Conservation (phyloP, 768 basidiomycete genomes). For the Boletus rufocinnamomeus region DNA sequence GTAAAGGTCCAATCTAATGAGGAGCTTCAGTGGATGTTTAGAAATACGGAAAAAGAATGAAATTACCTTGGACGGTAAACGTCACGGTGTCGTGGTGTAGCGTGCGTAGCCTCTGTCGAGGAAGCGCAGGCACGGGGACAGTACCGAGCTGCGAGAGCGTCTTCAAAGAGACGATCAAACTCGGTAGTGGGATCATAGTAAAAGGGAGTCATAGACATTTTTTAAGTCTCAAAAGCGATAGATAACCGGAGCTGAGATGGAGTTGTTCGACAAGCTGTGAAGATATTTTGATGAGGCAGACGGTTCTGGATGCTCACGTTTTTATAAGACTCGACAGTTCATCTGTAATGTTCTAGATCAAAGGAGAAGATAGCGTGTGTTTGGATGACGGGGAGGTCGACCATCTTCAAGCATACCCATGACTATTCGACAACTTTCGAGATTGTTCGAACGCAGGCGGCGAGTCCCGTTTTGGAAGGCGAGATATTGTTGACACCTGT, state of each 20-base stretch:
- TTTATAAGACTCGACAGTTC: slow-evolving; percentile 3
- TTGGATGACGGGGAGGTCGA: neutral
- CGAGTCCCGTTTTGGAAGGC: slow-evolving; percentile 9
- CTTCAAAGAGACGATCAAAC: slow-evolving; percentile 13
- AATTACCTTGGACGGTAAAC: slow-evolving; percentile 27
- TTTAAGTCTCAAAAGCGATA: neutral
- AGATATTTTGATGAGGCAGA: neutral
- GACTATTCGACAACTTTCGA: slow-evolving; percentile 11
- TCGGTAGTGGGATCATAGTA: slow-evolving; percentile 9
- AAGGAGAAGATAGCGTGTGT: neutral
- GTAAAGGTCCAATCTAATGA: slow-evolving; percentile 46
- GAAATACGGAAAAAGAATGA: fast-evolving
- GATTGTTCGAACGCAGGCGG: neutral
- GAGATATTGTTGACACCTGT: neutral
- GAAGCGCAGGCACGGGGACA: neutral
- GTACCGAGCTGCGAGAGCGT: slow-evolving; percentile 9
- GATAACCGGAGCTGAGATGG: no score
- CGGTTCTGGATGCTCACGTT: neutral
- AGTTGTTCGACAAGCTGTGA: neutral
- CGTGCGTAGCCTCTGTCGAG: neutral
- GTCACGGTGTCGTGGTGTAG: neutral
- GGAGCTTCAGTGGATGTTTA: neutral
- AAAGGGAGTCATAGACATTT: slow-evolving; percentile 7
- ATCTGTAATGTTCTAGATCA: slow-evolving; percentile 11
- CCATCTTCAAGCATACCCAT: neutral